phyloP scores from a whole-genome alignment of 2,329 filamentous ascomycete genomes.

The Fusarium hostae region DNA sequence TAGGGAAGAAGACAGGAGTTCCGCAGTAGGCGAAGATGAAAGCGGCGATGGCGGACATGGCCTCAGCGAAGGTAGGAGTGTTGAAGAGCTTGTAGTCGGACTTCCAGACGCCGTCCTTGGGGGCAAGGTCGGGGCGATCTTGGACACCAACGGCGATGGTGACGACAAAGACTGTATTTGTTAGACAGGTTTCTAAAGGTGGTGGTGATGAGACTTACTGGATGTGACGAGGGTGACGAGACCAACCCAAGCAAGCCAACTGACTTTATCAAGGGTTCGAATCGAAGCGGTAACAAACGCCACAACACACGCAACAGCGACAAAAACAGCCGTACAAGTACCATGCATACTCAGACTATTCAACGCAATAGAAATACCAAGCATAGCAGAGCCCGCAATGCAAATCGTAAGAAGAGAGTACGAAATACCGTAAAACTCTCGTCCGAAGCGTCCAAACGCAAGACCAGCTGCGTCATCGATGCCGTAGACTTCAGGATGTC shows the following conservation, averaged over 20 bases:
- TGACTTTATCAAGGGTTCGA: slow-evolving; percentile 47
- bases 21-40: slow-evolving; percentile 54
- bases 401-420: slow-evolving; percentile 51
- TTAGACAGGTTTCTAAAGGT: rapidly evolving
- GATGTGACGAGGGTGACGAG: slow-evolving; percentile 28
- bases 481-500: slow-evolving; percentile 62
- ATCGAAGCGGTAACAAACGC: slow-evolving; percentile 48
- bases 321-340: slow-evolving; percentile 54
- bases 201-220: neutral
- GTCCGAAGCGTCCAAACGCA: slow-evolving; percentile 59
- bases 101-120: slow-evolving; percentile 39
- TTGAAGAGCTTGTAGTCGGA: slow-evolving; percentile 49
- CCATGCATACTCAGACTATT: slow-evolving; percentile 54
- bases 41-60: slow-evolving; percentile 47
- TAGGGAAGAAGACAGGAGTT: slow-evolving; percentile 50
- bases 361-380: slow-evolving; percentile 52
- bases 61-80: slow-evolving; percentile 48
- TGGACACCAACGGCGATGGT: slow-evolving; percentile 39
- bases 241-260: slow-evolving; percentile 48
- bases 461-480: slow-evolving; percentile 64
- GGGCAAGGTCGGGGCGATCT: slow-evolving; percentile 34
- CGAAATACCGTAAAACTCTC: slow-evolving; percentile 53
- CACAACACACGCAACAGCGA: slow-evolving; percentile 49
- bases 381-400: slow-evolving; percentile 36
- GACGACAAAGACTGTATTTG: slow-evolving; percentile 24